Evolutionary conservation across 176 grass and related monocot species (phyloP).

Genomic region (Olyra latifolia): DNA sequence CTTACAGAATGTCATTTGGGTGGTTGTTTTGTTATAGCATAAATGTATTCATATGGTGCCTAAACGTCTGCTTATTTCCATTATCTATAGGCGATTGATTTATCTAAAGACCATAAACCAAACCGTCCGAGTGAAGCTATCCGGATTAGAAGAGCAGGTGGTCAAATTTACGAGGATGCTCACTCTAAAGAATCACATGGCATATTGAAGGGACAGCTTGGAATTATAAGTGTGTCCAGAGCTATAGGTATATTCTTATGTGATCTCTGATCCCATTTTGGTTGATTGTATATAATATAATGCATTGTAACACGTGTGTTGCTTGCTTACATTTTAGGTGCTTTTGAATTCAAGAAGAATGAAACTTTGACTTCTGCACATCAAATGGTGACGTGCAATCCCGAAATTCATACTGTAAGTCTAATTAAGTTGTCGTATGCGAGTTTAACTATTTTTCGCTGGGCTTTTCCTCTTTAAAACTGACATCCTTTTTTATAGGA

Average conservation of each 20-base stretch:
- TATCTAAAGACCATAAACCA: too few relatives aligned
- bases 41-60: background rate
- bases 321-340: slow-evolving; percentile 2
- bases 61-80: too few relatives aligned
- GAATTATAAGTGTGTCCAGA: background rate
- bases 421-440: background rate
- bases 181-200: too few relatives aligned
- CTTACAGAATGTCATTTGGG: background rate
- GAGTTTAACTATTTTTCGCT: too few relatives aligned
- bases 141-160: too few relatives aligned
- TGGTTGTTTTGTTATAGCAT: background rate
- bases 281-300: background rate
- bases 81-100: too few relatives aligned
- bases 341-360: slow-evolving; percentile 21
- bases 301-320: background rate
- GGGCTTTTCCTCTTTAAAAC: too few relatives aligned
- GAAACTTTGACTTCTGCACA: background rate
- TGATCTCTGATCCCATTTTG: slow-evolving; percentile 12
- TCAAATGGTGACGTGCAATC: slow-evolving; percentile 27
- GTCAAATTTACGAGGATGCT: too few relatives aligned
- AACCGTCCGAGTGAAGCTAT: too few relatives aligned
- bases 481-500: too few relatives aligned
- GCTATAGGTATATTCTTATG: slow-evolving; percentile 13
- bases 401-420: slow-evolving; percentile 21
- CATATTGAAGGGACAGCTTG: too few relatives aligned